Base-by-base conservation (phyloP, 495 filamentous ascomycete species). In the Annulohypoxylon maeteangense region DNA sequence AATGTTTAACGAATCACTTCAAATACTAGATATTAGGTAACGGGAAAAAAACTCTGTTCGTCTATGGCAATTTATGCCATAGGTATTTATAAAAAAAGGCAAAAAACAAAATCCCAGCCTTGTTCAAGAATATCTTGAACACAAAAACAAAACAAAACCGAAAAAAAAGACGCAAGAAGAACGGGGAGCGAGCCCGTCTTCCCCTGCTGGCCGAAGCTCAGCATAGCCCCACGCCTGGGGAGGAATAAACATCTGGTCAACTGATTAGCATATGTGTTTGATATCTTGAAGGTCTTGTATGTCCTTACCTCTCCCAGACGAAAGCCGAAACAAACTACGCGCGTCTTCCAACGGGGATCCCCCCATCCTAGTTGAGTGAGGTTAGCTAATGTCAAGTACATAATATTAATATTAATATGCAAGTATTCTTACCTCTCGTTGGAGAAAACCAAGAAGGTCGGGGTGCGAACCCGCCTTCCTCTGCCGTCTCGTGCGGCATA, bases 1-100 rank as follows among this genome's bases (percentile, higher is more conserved):
- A 23, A 25, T 57, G 20, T 57, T 54, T 54, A 34, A 54, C 48
- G 48, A 31, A 7, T 29, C 48, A 31, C 48, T 53, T 53, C 16
- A 5, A 53, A 44, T 1, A 44, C n/a, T 44, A n/a, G n/a, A n/a
- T n/a, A 4, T 23, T n/a, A 22, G 7, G 1, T 22, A 7, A 22
- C n/a, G 42, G 10, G 16, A 48, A 48, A 8, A 20, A 22, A 48
- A 23, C 7, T 12, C 3, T 12, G 18, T 22, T 48, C 2, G 10
- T 14, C 11, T n/a, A 29, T 6, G 12, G 11, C 3, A 40, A 1
- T 4, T 14, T 40, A 40, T n/a, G 4, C 36, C 12, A 40, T 4
- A 40, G 4, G 32, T 11, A 7, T 6, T 32, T 36, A 36, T 36
- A n/a, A n/a, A n/a, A n/a, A n/a, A n/a, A n/a, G n/a, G n/a, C n/a